Conservation (phyloP, 441 rosid species). For the Bruguiera hainesii region DNA sequence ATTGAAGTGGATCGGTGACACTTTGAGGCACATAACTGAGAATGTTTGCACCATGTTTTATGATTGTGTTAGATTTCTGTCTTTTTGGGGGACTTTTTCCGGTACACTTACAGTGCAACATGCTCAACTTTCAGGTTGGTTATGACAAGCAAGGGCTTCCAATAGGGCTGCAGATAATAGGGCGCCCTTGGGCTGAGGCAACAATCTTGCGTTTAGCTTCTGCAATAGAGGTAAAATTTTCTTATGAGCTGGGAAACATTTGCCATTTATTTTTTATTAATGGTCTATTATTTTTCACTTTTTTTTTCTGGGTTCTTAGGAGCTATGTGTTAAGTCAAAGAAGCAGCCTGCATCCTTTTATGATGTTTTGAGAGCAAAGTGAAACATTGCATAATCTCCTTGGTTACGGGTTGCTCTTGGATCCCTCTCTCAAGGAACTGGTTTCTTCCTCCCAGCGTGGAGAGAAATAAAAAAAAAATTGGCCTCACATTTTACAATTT, state of each 20-base stretch:
- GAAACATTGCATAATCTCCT: not conserved
- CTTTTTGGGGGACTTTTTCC: too few relatives aligned
- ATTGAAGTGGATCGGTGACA: too few relatives aligned
- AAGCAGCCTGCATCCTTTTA: conserved; percentile 60
- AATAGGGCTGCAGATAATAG: conserved; percentile 74
- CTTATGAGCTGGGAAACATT: not conserved
- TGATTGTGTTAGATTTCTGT: too few relatives aligned
- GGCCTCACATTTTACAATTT: too few relatives aligned
- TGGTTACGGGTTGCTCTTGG: not conserved
- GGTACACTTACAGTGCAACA: too few relatives aligned
- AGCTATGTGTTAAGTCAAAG: conserved; percentile 45
- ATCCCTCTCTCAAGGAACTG: not conserved
- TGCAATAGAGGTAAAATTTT: conserved; percentile 57
- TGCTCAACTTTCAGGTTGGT: conserved; percentile 51
- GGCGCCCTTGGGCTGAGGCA: conserved; percentile 88
- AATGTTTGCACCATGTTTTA: too few relatives aligned
- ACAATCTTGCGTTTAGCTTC: conserved; percentile 63
- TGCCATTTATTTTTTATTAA: not conserved
- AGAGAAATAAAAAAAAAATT: too few relatives aligned
- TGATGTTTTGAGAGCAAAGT: conserved; percentile 47
- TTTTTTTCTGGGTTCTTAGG: conserved; percentile 38
- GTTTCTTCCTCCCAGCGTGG: not conserved
- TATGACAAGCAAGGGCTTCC: conserved; percentile 88
- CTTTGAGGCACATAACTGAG: too few relatives aligned
- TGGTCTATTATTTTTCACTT: not conserved